Evolutionary conservation across 768 basidiomycete genomes (phyloP).

Genomic region (Leccinum uliginosum): DNA sequence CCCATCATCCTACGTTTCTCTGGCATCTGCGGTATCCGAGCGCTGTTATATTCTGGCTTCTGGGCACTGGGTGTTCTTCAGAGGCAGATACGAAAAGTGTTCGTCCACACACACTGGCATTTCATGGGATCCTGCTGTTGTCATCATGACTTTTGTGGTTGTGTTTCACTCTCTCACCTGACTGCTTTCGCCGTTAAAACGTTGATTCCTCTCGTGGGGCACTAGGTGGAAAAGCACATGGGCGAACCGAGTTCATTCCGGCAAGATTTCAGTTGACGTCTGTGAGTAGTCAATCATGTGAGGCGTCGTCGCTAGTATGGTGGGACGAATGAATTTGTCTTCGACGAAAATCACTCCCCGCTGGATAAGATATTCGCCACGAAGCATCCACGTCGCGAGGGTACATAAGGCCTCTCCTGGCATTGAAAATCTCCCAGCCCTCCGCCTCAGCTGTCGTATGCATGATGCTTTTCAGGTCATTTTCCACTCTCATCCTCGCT

Average conservation of each 20-base stretch:
- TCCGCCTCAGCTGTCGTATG: neutral
- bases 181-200: neutral
- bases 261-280: neutral
- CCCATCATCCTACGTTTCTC: neutral
- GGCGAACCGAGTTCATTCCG: neutral
- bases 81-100: neutral
- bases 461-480: conserved; percentile 16
- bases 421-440: neutral
- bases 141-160: neutral
- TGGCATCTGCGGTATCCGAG: neutral
- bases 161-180: neutral
- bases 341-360: neutral
- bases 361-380: conserved; percentile 6
- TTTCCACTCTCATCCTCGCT: conserved; percentile 12
- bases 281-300: neutral
- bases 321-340: neutral
- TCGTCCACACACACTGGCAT: neutral
- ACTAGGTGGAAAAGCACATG: neutral
- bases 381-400: neutral
- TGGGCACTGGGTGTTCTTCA: neutral
- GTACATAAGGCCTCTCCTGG: conserved; percentile 9
- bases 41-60: neutral
- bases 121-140: neutral
- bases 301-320: neutral
- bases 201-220: neutral